Conservation (phyloP, 306 rosid species). For the Pueraria montana region DNA sequence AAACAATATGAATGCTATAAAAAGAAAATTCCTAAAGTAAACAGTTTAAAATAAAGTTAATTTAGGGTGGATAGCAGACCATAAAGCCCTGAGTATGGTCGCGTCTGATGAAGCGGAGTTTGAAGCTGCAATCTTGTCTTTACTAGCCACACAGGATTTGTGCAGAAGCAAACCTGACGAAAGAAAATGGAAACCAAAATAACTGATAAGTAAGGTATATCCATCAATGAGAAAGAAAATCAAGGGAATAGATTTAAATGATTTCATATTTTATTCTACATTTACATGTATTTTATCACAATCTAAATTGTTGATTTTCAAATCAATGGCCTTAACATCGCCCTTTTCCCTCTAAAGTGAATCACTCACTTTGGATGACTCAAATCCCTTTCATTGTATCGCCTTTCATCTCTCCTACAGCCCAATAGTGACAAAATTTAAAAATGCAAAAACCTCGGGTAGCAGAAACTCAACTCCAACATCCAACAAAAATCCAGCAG, state of each 20-base stretch:
- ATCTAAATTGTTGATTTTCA: not conserved
- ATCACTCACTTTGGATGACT: not conserved
- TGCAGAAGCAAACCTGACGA: conserved; percentile 85
- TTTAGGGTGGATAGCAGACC: conserved; percentile 74
- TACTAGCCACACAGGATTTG: conserved; percentile 95
- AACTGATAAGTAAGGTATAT: not conserved
- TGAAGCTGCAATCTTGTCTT: conserved; percentile 99
- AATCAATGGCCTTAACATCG: not conserved
- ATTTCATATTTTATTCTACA: not conserved
- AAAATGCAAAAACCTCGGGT: conserved; percentile 34
- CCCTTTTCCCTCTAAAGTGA: not conserved
- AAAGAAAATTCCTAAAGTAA: conserved; percentile 49
- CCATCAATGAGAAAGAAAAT: not conserved
- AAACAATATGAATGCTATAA: conserved; percentile 17
- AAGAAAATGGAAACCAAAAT: conserved; percentile 47
- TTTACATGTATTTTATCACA: not conserved
- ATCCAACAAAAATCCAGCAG: conserved; percentile 36
- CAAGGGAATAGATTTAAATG: not conserved
- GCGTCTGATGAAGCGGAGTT: conserved; percentile 91
- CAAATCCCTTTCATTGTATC: conserved; percentile 25
- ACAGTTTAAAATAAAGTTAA: conserved; percentile 51
- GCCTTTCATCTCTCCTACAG: conserved; percentile 23
- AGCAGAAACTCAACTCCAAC: conserved; percentile 32
- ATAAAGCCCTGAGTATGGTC: conserved; percentile 85
- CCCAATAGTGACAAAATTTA: conserved; percentile 5